Base-by-base conservation (phyloP, 768 basidiomycete species). In the Leccinum olivaceopallidum region DNA sequence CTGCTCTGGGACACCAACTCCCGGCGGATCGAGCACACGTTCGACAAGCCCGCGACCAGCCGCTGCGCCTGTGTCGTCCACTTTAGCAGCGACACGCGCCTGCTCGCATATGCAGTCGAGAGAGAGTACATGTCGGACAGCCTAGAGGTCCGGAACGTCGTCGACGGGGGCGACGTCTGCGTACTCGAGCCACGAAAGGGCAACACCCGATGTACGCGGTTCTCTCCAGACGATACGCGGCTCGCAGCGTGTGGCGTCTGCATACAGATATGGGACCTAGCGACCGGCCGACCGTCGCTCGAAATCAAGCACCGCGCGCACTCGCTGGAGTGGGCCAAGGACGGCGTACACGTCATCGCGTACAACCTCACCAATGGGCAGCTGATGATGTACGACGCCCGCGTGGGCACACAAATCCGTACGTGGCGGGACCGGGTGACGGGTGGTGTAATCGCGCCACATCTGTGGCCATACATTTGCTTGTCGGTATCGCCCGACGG, bases 231-330 rank as follows among this genome's bases (percentile, higher is more conserved):
- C 30, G 62, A 67, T 59, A 55, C 58, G 53, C 65, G 68, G 50
- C 62, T 68, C 39, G 67, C 67, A 3, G 67, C 68, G 1, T 68
- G 67, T 24, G 67, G 67, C 30, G 60, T 64, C 0, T 68, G 67
- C 60, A 68, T 68, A 37, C 67, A 68, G 24, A 64, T 68, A 36
- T 68, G 67, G 67, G 67, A 68, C 8, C 20, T 68, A 4, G 58
- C 60, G 0, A 64, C 60, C 4, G 62, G 65, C 7, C 62, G 62
- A 4, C 62, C 68, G 1, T 55, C 65, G 53, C 65, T 68, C 57
- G 67, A 68, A 63, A 67, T 68, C 65, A 70, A 68, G 50, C 68
- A 68, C 8, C 68, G 67, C 0, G 68, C 67, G 5, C 67, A 68
- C 28, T 69, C 67, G 53, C 14, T 68, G 8, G 67, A 68, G n/a